Percentiles rank a stretch among this genome's conserved stretches.
Conservation (phyloP, 345 rosid species). For the Salix arbutifolia region DNA sequence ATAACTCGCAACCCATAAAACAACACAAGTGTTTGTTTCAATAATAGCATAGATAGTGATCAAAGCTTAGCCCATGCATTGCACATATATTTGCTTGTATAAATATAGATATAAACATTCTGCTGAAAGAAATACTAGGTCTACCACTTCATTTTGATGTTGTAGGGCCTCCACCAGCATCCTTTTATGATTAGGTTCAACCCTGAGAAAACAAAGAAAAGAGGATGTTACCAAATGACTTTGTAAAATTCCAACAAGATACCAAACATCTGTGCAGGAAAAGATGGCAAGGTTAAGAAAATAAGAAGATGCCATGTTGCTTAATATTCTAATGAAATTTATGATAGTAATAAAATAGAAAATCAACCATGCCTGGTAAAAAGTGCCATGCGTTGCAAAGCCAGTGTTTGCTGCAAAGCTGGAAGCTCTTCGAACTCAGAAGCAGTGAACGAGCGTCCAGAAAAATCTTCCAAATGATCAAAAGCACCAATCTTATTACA, state of each 20-base stretch:
- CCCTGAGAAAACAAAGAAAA: constrained; percentile 44
- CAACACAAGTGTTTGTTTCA: background rate
- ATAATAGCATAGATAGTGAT: background rate
- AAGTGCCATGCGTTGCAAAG: constrained; percentile 85
- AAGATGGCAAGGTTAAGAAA: background rate
- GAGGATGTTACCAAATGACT: background rate
- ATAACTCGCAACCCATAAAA: background rate
- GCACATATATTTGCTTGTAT: background rate
- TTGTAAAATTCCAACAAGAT: constrained; percentile 12
- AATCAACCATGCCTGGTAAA: constrained; percentile 60
- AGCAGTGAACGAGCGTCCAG: constrained; percentile 85
- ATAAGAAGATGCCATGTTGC: background rate
- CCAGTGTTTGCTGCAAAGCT: constrained; percentile 73
- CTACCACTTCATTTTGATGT: constrained; percentile 98
- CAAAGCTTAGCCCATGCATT: background rate
- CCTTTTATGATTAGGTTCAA: constrained; percentile 95
- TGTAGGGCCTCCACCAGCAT: constrained; percentile 98
- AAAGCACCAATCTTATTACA: constrained; percentile 96
- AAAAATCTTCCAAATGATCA: constrained; percentile 74
- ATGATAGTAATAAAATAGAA: background rate
- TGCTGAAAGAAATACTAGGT: constrained; percentile 5
- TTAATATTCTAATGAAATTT: background rate
- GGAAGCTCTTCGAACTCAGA: constrained; percentile 96
- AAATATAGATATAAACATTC: background rate
- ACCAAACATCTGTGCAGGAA: background rate